A percentile compares a stretch with the other conserved stretches of the same genome.
Evolutionary conservation across 129 eudicot species (phyloP).

Genomic region (Daucus carota): DNA sequence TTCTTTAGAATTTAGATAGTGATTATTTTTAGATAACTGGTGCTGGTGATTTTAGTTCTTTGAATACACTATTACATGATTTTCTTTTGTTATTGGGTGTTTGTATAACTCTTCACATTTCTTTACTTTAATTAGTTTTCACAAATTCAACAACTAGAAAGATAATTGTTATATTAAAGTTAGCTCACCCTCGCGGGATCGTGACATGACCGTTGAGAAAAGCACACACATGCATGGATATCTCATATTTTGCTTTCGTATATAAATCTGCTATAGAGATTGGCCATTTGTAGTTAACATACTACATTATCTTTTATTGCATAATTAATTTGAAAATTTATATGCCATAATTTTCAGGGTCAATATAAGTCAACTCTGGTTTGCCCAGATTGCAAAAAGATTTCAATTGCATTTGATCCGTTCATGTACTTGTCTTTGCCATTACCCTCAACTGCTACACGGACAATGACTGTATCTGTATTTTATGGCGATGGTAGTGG

Average conservation of each 20-base stretch:
- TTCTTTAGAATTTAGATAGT: not conserved
- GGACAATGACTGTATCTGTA: conserved; percentile 76
- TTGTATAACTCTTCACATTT: not conserved
- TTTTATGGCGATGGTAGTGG: conserved; percentile 79
- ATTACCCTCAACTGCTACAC: conserved; percentile 81
- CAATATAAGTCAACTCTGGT: conserved; percentile 96
- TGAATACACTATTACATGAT: not conserved
- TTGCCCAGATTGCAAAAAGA: conserved; percentile 81
- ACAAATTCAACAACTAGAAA: not conserved
- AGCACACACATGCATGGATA: not conserved
- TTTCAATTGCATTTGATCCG: conserved; percentile 92
- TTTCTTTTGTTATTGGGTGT: not conserved
- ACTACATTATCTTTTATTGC: conserved; percentile 1
- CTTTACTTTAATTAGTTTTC: not conserved
- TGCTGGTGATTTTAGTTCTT: not conserved
- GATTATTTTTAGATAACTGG: not conserved
- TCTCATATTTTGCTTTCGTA: not conserved
- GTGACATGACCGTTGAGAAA: not conserved
- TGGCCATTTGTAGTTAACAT: not conserved
- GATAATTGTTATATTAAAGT: too few species aligned
- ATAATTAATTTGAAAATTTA: not conserved
- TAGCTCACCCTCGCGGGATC: too few species aligned
- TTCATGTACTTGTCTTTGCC: conserved; percentile 98
- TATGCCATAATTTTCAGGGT: conserved; percentile 49
- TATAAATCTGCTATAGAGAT: not conserved